Evolutionary conservation across 139 green algal species (phyloP).

Genomic region (Diplosphaera chodatii): DNA sequence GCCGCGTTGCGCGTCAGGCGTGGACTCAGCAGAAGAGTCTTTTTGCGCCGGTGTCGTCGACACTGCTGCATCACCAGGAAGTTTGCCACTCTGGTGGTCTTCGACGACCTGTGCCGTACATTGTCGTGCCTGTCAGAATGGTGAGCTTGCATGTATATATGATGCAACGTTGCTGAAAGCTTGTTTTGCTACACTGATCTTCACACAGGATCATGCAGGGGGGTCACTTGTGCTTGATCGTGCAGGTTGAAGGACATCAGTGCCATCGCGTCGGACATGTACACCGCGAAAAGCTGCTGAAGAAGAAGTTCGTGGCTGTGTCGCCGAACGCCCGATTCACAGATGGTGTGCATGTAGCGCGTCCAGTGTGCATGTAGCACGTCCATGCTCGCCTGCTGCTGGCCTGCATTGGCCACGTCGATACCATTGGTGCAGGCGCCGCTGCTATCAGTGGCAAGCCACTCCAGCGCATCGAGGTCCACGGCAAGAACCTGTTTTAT

Average conservation of each 20-base stretch:
- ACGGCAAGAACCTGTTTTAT: conserved; percentile 85
- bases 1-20: no score
- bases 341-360: conserved; percentile 52
- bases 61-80: background rate
- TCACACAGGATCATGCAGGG: no score
- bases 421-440: no score
- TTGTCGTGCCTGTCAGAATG: background rate
- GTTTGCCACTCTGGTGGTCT: background rate
- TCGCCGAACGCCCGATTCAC: conserved; percentile 72
- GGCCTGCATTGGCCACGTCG: no score
- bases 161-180: no score
- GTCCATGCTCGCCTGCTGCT: no score
- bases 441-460: conserved; percentile 41
- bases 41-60: no score
- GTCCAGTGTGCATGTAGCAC: no score
- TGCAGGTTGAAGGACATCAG: conserved; percentile 65
- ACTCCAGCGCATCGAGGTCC: conserved; percentile 60
- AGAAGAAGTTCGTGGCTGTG: conserved; percentile 44
- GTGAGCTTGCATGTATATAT: background rate
- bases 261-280: conserved; percentile 65
- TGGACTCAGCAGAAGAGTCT: no score
- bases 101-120: background rate
- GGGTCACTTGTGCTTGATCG: no score
- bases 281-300: conserved; percentile 51
- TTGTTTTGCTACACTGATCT: no score